Conservation (phyloP, 352 stramenopile species). For the Pythium plurisporium region DNA sequence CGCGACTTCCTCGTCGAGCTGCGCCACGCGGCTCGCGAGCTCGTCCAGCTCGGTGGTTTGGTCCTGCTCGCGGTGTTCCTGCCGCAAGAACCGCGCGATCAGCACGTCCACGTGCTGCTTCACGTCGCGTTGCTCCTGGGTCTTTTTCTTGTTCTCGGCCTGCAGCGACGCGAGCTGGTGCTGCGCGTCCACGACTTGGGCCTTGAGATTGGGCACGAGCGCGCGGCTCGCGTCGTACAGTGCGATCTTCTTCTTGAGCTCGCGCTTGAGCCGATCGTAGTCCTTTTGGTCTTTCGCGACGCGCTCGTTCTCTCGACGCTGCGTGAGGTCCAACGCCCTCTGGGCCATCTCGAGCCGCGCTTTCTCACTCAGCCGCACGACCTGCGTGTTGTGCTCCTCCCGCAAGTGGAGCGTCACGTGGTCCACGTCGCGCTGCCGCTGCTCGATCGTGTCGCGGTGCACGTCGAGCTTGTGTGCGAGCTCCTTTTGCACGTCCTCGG, state of each 20-base stretch:
- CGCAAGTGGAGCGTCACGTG: conserved; percentile 82
- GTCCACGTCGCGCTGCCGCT: conserved; percentile 89
- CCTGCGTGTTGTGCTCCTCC: conserved; percentile 82
- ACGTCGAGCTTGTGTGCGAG: conserved; percentile 85
- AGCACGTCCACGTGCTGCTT: conserved; percentile 91
- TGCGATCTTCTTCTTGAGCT: conserved; percentile 87
- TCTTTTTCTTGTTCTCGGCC: conserved; percentile 68
- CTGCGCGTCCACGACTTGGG: conserved; percentile 75
- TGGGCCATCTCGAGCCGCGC: conserved; percentile 58
- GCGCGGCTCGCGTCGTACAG: conserved; percentile 65
- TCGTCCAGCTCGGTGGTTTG: conserved; percentile 61
- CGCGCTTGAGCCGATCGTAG: conserved; percentile 80
- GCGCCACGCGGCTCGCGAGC: conserved; percentile 54
- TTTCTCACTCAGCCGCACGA: conserved; percentile 67
- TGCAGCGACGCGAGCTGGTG: conserved; percentile 55
- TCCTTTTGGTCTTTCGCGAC: conserved; percentile 65
- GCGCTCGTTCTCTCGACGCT: conserved; percentile 60
- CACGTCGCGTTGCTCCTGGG: conserved; percentile 62
- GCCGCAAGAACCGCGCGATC: conserved; percentile 83
- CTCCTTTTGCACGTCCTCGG: conserved; percentile 74
- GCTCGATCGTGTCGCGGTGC: conserved; percentile 87
- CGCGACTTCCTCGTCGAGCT: conserved; percentile 76
- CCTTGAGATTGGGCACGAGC: conserved; percentile 75
- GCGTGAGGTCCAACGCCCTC: conserved; percentile 44
- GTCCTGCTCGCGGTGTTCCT: conserved; percentile 80